Conservation (phyloP, 305 asterid genomes). For the Salvia sclarea region DNA sequence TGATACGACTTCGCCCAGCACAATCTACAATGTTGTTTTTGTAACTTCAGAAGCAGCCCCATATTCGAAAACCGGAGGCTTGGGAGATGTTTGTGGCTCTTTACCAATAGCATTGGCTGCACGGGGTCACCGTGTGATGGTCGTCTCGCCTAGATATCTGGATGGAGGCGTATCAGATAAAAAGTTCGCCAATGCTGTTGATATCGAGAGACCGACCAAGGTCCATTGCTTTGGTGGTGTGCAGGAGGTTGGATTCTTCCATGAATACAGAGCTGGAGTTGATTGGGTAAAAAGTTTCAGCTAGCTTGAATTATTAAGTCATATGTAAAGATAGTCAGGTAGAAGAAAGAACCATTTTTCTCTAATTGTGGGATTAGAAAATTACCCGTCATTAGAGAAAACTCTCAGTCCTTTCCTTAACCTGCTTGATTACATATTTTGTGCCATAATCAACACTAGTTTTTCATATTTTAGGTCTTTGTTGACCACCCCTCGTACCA, state of each 20-base stretch:
- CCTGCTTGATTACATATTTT: not conserved
- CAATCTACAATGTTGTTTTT: slow-evolving; percentile 57
- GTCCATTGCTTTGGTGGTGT: slow-evolving; percentile 68
- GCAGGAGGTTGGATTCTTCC: slow-evolving; percentile 82
- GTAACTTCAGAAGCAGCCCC: slow-evolving; percentile 93
- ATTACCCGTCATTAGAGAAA: not conserved
- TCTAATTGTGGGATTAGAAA: not conserved
- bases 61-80: slow-evolving; percentile 94
- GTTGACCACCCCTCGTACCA: slow-evolving; percentile 85
- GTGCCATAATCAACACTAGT: slow-evolving; percentile 1
- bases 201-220: slow-evolving; percentile 45
- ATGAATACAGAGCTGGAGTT: slow-evolving; percentile 89
- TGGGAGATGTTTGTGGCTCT: slow-evolving; percentile 98
- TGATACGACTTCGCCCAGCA: slow-evolving; percentile 35
- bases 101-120: slow-evolving; percentile 84
- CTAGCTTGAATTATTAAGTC: slow-evolving; percentile 11
- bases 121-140: slow-evolving; percentile 95
- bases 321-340: not conserved
- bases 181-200: slow-evolving; percentile 61
- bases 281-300: slow-evolving; percentile 71
- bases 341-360: not conserved
- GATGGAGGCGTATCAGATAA: slow-evolving; percentile 56
- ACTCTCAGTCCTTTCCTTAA: not conserved
- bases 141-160: slow-evolving; percentile 80
- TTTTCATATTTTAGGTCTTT: slow-evolving; percentile 58